phyloP scores from a whole-genome alignment of 176 grass and related monocot species.

The Bolboschoenus planiculmis region DNA sequence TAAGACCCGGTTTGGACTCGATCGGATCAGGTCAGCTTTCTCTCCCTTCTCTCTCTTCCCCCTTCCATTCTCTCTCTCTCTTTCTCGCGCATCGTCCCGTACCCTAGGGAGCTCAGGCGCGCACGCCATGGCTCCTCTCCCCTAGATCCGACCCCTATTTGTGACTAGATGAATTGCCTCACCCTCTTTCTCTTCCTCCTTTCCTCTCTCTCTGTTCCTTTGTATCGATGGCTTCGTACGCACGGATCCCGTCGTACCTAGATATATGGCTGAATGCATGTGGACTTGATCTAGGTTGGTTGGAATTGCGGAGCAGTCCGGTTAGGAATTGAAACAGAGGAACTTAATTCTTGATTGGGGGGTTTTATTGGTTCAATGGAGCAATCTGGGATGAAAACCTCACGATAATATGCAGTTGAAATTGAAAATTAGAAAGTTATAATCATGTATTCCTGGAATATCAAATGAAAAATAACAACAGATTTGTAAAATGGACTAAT shows the following conservation, averaged over 20 bases:
- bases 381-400: background rate
- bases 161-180: background rate
- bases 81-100: background rate
- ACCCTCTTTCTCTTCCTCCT: background rate
- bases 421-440: background rate
- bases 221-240: background rate
- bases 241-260: background rate
- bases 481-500: background rate
- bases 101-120: slow-evolving; percentile 15
- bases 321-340: background rate
- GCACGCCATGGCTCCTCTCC: background rate
- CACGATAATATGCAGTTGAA: background rate
- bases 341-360: background rate
- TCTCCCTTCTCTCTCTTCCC: background rate
- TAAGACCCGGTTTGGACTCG: slow-evolving; percentile 18
- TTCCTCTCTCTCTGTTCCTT: background rate
- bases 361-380: background rate
- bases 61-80: too few relatives aligned
- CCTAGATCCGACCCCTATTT: background rate
- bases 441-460: background rate
- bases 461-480: background rate
- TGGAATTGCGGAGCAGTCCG: background rate
- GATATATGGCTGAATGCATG: background rate
- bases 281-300: background rate
- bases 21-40: slow-evolving; percentile 24